Base-by-base conservation (phyloP, 148 eudicot species). In the Spergularia marina region DNA sequence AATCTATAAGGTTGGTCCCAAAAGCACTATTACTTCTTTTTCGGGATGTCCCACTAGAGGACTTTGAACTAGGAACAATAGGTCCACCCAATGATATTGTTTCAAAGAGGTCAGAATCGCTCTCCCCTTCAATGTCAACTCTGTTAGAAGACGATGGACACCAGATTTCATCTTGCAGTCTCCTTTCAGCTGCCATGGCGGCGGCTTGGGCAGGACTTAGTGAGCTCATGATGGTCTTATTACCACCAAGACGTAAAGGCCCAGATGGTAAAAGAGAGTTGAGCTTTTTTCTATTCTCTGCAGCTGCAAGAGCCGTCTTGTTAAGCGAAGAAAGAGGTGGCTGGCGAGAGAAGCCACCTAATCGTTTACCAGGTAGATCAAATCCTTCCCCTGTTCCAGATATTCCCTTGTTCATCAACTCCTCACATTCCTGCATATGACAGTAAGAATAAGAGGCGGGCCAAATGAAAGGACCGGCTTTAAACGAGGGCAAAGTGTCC, bases 111-210 rank as follows among this genome's bases (percentile, higher is more conserved):
- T 82, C 80, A 25, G 77, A 55, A 60, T 60, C 67, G 36, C 5
- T 75, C 71, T 89, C 91, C 72, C 69, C 89, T 74, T 85, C 92
- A 21, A 66, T 47, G 36, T 86, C 85, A 41, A 76, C 41, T 18
- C 64, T 74, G 20, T 23, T 71, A 47, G 79, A 83, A 74, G 79
- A 84, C 20, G 94, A 87, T 25, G 87, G 92, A 87, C 99, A 95
- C 99, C 99, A 95, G 44, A 92, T 81, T 49, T 95, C 93, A 81
- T 95, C 99, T 65, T 84, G 92, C 47, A 90, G 78, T 82, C 99
- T 92, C 87, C 99, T 89, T 81, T 92, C 97, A 17, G 99, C 97
- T 75, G 99, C 99, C 99, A 95, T 95, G 66, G 96, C 99, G 81
- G 99, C 99, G 77, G 99, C 99, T 86, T 95, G 97, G 30, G 83